phyloP scores from a whole-genome alignment of 2,329 filamentous ascomycete species.

The Coniella vitis region DNA sequence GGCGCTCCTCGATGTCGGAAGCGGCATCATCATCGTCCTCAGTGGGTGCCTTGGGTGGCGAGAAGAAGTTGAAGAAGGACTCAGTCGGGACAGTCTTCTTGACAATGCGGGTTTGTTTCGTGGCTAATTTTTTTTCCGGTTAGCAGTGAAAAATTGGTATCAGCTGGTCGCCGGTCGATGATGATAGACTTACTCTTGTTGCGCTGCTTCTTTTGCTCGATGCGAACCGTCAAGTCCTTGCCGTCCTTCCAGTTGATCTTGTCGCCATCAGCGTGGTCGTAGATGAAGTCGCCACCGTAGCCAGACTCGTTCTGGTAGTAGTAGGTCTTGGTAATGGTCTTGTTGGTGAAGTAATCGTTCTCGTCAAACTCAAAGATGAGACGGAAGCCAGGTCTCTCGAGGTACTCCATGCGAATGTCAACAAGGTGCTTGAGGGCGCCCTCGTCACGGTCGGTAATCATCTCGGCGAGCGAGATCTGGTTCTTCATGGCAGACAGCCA shows the following conservation, averaged over 20 bases:
- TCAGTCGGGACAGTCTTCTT: constrained; percentile 99
- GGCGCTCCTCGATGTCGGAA: constrained; percentile 91
- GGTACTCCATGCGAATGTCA: constrained; percentile 98
- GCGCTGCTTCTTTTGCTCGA: constrained; percentile 99
- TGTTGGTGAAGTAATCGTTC: constrained; percentile 97
- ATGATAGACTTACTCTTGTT: constrained; percentile 76
- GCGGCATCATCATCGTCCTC: constrained; percentile 69
- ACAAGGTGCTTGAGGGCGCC: constrained; percentile 80
- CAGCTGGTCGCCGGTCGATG: background rate
- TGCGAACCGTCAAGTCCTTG: constrained; percentile 86
- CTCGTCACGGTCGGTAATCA: constrained; percentile 98
- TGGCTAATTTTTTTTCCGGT: constrained; percentile 53
- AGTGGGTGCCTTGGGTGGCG: constrained; percentile 78
- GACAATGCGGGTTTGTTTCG: constrained; percentile 96
- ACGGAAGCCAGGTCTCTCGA: constrained; percentile 95
- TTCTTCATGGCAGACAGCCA: constrained; percentile 99
- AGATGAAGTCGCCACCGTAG: constrained; percentile 98
- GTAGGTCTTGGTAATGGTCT: constrained; percentile 95
- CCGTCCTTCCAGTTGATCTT: constrained; percentile 95
- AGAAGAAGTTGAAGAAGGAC: constrained; percentile 99
- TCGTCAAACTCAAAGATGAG: constrained; percentile 95
- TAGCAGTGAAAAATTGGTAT: constrained; percentile 6
- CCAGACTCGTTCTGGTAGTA: constrained; percentile 98
- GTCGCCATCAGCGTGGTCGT: constrained; percentile 96
- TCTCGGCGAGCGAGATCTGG: constrained; percentile 91